Percentiles rank a stretch among this genome's conserved stretches.
These are phyloP conservation scores for Limonium bicolor DNA, from an alignment of 148 eudicot genomes.

Conservation along the genomic window DNA sequence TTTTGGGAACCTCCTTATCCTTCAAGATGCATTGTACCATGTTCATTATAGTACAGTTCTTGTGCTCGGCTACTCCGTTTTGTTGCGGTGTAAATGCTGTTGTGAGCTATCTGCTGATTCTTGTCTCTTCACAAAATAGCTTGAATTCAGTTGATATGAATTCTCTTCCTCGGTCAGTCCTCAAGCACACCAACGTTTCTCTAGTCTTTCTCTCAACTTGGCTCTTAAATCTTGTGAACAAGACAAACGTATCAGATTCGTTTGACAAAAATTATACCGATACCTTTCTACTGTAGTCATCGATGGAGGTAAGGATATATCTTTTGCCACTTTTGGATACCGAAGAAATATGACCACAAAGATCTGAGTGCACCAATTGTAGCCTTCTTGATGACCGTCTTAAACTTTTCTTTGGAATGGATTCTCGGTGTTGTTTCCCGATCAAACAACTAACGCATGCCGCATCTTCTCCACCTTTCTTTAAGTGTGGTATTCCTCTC, in stretches of 20 bases:
- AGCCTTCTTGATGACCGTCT: neutral
- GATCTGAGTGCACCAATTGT: neutral
- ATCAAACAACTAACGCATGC: too few relatives aligned
- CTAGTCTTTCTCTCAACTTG: constrained; percentile 6
- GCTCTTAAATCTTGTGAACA: neutral
- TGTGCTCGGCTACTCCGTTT: neutral
- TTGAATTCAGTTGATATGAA: neutral
- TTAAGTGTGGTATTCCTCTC: too few relatives aligned
- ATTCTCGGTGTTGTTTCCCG: constrained; percentile 1
- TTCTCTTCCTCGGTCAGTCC: neutral
- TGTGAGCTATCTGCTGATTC: neutral
- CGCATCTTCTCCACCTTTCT: too few relatives aligned
- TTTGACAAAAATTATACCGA: constrained; percentile 7
- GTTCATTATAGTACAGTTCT: neutral
- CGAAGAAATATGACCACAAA: constrained; percentile 6
- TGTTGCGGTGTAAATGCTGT: neutral
- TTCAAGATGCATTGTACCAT: constrained; percentile 1
- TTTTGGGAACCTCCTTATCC: neutral
- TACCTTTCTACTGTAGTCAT: constrained; percentile 2
- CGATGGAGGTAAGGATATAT: constrained; percentile 2
- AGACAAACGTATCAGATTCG: neutral
- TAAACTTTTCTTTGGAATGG: constrained; percentile 1
- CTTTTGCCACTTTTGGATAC: neutral
- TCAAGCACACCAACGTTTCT: neutral
- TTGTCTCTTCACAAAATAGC: neutral